phyloP scores from a whole-genome alignment of 2,329 filamentous ascomycete genomes.

The Paramyrothecium sp. region DNA sequence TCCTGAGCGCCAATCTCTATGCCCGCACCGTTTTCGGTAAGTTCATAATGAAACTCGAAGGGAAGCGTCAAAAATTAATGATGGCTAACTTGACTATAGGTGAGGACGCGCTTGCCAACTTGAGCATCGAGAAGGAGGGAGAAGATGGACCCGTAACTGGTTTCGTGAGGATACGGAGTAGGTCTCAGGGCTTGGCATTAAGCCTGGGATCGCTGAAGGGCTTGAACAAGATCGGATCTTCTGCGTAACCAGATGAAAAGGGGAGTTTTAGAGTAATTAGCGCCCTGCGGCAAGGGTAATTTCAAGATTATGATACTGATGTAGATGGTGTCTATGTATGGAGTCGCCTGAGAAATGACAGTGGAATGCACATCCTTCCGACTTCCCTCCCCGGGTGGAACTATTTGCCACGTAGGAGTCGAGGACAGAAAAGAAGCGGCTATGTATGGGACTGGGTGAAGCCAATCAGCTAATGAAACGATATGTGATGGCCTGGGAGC shows the following conservation, averaged over 20 bases:
- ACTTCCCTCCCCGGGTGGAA: too few species aligned
- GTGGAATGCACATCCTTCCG: too few species aligned
- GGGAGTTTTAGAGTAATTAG: not conserved
- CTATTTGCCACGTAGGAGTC: too few species aligned
- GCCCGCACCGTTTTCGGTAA: constrained; percentile 96
- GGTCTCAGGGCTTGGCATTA: constrained; percentile 90
- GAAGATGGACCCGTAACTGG: constrained; percentile 94
- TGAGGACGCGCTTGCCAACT: constrained; percentile 94
- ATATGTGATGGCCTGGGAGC: too few species aligned
- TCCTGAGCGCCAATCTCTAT: constrained; percentile 95
- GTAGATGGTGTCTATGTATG: not conserved
- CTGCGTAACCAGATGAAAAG: constrained; percentile 16
- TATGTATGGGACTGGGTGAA: too few species aligned
- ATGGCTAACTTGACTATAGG: constrained; percentile 53
- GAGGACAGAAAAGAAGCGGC: too few species aligned
- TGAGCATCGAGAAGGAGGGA: constrained; percentile 97
- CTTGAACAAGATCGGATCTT: constrained; percentile 72
- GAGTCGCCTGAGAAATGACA: too few species aligned
- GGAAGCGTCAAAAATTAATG: not conserved
- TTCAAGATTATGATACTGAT: not conserved
- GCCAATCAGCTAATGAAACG: too few species aligned
- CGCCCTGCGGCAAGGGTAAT: not conserved
- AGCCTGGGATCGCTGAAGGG: constrained; percentile 95
- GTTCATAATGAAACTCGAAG: constrained; percentile 45
- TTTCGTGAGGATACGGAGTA: constrained; percentile 96